Evolutionary conservation across 345 rosid species (phyloP).

Genomic region (Toxicodendron radicans): DNA sequence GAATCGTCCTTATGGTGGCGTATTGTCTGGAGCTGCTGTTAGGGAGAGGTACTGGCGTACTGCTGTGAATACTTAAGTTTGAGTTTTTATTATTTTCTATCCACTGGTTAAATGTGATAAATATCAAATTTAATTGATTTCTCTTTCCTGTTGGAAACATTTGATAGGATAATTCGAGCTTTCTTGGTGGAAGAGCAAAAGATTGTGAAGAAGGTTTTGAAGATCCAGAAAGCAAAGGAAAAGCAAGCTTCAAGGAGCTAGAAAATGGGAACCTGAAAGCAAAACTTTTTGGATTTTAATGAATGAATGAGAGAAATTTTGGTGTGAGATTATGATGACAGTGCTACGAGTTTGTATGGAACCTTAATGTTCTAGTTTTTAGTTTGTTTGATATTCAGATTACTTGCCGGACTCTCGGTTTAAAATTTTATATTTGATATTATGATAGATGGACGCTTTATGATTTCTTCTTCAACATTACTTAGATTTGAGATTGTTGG

Average conservation of each 20-base stretch:
- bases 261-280: background rate
- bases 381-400: constrained; percentile 11
- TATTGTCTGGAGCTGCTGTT: constrained; percentile 63
- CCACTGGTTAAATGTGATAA: background rate
- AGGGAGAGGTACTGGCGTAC: constrained; percentile 76
- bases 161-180: constrained; percentile 41
- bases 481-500: background rate
- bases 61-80: background rate
- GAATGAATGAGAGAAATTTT: constrained; percentile 20
- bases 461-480: background rate
- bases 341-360: constrained; percentile 8
- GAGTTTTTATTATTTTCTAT: background rate
- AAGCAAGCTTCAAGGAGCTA: constrained; percentile 36
- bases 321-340: constrained; percentile 16
- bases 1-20: constrained; percentile 72
- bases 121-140: background rate
- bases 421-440: constrained; percentile 1
- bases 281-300: background rate
- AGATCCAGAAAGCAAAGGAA: constrained; percentile 47
- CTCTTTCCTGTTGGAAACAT: background rate
- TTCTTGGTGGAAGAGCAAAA: constrained; percentile 50
- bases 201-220: constrained; percentile 48
- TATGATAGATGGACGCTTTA: background rate
- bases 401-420: constrained; percentile 10
- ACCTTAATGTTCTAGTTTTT: background rate